Evolutionary conservation across 495 filamentous ascomycete species (phyloP).

Genomic region (Cryomyces minteri): DNA sequence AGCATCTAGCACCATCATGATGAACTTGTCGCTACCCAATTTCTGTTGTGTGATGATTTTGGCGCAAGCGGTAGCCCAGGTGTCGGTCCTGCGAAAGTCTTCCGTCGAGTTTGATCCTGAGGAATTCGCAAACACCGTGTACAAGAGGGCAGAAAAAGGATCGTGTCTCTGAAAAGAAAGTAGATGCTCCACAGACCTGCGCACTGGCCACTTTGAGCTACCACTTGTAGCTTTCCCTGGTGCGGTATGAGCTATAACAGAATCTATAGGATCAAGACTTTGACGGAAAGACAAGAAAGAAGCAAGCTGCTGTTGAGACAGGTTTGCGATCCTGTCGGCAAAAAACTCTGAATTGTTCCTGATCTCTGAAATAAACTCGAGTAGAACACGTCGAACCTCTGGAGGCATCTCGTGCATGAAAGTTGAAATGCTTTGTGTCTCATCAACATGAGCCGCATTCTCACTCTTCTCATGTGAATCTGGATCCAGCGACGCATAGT

Average conservation of each 20-base stretch:
- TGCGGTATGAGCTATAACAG: constrained; percentile 57
- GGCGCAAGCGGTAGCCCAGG: constrained; percentile 79
- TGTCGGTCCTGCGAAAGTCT: constrained; percentile 50
- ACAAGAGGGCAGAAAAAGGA: constrained; percentile 66
- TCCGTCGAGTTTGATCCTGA: constrained; percentile 61
- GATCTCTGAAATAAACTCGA: constrained; percentile 65
- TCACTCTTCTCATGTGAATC: constrained; percentile 38
- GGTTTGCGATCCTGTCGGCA: constrained; percentile 53
- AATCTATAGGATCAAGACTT: constrained; percentile 58
- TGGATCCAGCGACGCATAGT: constrained; percentile 48
- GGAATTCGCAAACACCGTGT: constrained; percentile 77
- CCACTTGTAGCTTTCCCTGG: constrained; percentile 20
- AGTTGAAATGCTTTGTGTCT: constrained; percentile 29
- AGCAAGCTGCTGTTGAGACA: constrained; percentile 56
- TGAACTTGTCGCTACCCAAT: constrained; percentile 41
- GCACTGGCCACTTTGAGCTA: constrained; percentile 27
- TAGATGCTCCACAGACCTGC: constrained; percentile 39
- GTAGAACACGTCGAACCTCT: constrained; percentile 51
- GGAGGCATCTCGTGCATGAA: constrained; percentile 70
- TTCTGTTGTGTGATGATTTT: constrained; percentile 47
- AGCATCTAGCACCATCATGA: constrained; percentile 55
- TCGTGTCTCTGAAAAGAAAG: constrained; percentile 77
- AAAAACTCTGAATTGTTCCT: constrained; percentile 76
- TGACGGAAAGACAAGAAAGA: constrained; percentile 58
- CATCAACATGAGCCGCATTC: constrained; percentile 13